Base-by-base conservation (phyloP, 192 early-diverging fungal genomes). In the Chytriomyces sp. region DNA sequence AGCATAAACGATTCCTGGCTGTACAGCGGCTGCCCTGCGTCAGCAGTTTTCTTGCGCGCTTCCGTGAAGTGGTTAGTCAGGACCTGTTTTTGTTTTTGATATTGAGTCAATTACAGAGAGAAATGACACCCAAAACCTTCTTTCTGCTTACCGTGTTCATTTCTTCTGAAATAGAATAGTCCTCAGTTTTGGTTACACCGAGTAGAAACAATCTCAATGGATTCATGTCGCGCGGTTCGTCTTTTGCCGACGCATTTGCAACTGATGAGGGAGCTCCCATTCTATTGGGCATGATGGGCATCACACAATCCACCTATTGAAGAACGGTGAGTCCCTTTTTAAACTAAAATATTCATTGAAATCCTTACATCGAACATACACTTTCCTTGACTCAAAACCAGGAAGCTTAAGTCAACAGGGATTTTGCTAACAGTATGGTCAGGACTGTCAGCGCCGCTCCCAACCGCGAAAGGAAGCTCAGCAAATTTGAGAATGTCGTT, bases 351-450 rank as follows among this genome's bases (percentile, higher is more conserved):
- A n/a, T 20, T 53, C 28, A 28, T 8, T 8, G 13, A n/a, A 20
- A 20, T 16, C 47, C 80, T 75, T 53, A 82, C 77, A 64, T 64
- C 72, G 60, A 82, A 82, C 77, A 82, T 70, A 60, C 77, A 82
- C 61, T 75, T 79, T 48, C 79, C 77, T 70, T 79, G 71, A 50
- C 77, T 80, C 13, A 73, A 35, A 66, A 73, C 64, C 45, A 73
- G 43, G 11, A 74, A 23, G 45, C 70, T 50, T 5, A 69, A 28
- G 49, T 70, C 74, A 46, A 81, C 61, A 62, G 69, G 66, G 26
- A 83, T 26, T 23, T 80, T 49, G 11, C 72, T 50, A n/a, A 45
- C 44, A 48, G 77, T 72, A 50, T 78, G 65, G 57, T 74, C 73
- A 45, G 70, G 65, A 50, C 50, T 67, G 61, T 74, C 77, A 10